Conservation (phyloP, 441 rosid genomes). For the Theobroma grandiflorum region DNA sequence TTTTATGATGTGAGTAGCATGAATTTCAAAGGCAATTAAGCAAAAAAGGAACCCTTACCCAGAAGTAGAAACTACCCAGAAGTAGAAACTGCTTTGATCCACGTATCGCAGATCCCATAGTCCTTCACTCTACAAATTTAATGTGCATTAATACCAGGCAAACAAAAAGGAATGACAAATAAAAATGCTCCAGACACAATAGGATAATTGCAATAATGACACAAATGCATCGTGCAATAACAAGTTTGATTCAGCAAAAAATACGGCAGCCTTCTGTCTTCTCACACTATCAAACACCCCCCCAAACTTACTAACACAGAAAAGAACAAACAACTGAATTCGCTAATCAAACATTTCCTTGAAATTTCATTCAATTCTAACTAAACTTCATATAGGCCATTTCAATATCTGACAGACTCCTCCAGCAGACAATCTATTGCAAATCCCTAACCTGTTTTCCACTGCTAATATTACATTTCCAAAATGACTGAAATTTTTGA, state of each 20-base stretch:
- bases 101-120: slow-evolving; percentile 57
- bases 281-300: not conserved
- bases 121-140: slow-evolving; percentile 58
- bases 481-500: not conserved
- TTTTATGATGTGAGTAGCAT: not conserved
- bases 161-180: not conserved
- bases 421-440: not conserved
- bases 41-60: slow-evolving; percentile 14
- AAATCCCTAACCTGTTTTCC: not conserved
- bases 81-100: slow-evolving; percentile 57
- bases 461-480: not conserved
- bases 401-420: not conserved
- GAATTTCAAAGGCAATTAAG: not conserved
- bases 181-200: not conserved
- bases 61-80: slow-evolving; percentile 39
- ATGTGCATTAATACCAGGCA: slow-evolving; percentile 6
- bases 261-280: not conserved
- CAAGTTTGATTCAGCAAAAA: not conserved
- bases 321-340: not conserved
- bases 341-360: not conserved
- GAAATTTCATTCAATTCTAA: not conserved
- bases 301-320: not conserved
- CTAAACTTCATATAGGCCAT: not conserved
- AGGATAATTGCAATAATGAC: not conserved
- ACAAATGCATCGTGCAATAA: not conserved